Evolutionary conservation across 164 flowering plant genomes (phyloP), one percentile per base, ranked within the genome.

Genomic region (Chimonanthus praecox): DNA sequence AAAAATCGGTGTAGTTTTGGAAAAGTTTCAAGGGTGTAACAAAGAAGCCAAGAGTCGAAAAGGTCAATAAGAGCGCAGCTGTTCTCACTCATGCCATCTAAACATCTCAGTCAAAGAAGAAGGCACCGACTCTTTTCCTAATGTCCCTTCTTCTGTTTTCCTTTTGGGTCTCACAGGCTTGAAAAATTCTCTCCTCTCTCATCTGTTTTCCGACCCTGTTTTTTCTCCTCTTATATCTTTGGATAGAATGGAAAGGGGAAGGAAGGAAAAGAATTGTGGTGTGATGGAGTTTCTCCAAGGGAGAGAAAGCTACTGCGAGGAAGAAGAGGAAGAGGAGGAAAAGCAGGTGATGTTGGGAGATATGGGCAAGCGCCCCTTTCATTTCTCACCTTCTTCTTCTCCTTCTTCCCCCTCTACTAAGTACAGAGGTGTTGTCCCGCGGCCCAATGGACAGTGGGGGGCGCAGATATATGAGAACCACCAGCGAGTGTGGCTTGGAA

Each of bases 401-500:
- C 62, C 72, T 69, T 49, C 58, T 58, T 48, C 74, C 20, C 45
- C 58, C 9, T 75, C 77, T 44, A 49, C 77, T 46, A 76, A 71
- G 11, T 61, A 20, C 74, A 62, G 72, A 58, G 58, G 76, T 9
- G 46, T 70, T 11, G 49, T 72, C 45, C 71, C 76, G 66, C 60
- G 13, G 60, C 66, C 49, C 11, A 71, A 71, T 33, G 71, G 63
- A 43, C 73, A 70, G 47, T 78, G 81, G 69, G 80, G 71, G 13
- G 69, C 69, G 3, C 72, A 76, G 60, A 58, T 67, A 15, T 75
- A 70, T 50, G 77, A 75, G 49, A 70, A 50, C 47, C 77, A 70
- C 62, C 79, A 72, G 64, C 72, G 75, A n/a, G 63, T 72, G 43
- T 76, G 78, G 78, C 64, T 68, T 10, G 76, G 76, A 0, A 69